Base-by-base conservation (phyloP, 2,329 filamentous ascomycete species). In the Scedosporium boydii region DNA sequence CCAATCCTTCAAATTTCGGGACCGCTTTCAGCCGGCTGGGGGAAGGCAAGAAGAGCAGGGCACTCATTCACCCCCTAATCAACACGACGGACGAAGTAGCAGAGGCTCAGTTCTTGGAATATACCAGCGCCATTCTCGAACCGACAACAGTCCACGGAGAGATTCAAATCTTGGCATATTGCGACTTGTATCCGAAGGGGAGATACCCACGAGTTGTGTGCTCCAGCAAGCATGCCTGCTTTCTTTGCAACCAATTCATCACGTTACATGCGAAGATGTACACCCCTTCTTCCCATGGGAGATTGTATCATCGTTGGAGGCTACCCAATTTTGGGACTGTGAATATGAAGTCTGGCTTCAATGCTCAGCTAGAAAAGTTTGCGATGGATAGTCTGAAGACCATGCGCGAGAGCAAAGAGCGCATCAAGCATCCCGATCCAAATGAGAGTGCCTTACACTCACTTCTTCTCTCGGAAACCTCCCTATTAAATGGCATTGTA, bases 191-290 rank as follows among this genome's bases (percentile, higher is more conserved):
- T 34, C 59, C 68, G 2, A n/a, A 64, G 0, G 60, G 63, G 0
- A 64, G 67, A 10, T 70, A 67, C 34, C 77, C 78, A 7, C 73
- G 78, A 18, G 72, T 79, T 3, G 76, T 83, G 5, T 75, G 75
- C 61, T 78, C 79, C 3, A 78, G 75, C 70, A 83, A 82, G 63
- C 74, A 78, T 60, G 76, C 80, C 1, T 83, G 80, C 65, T 82
- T 77, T 66, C 72, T 82, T 0, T 83, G 80, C 67, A 77, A 81
- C 59, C 68, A 74, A 6, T 77, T 82, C 63, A 73, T 82, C n/a
- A 60, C 65, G 1, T 65, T 74, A 14, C 75, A 80, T 63, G 73
- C 75, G 2, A 71, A 70, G 48, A 76, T 78, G 46, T 65, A 76
- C 53, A 75, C 74, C 1, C 75, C 78, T 3, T 70, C 69, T 48